These are phyloP conservation scores for Phtheirospermum japonicum DNA, from an alignment of 257 asterid species.

Conservation along the genomic window DNA sequence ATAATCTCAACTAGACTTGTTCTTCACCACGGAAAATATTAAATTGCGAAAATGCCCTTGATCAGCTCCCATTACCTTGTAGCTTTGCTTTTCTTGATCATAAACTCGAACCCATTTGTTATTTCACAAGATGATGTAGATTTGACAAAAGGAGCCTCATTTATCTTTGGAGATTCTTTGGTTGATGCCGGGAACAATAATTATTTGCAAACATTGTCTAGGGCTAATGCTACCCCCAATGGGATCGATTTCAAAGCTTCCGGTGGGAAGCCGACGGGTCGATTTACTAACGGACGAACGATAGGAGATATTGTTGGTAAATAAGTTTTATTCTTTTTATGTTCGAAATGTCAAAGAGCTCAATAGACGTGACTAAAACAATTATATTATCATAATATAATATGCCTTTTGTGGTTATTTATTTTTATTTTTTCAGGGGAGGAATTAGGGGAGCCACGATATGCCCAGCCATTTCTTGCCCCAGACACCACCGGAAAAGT, in stretches of 20 bases:
- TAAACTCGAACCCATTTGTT: conserved; percentile 25
- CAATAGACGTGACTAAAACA: no score
- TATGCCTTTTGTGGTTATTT: no score
- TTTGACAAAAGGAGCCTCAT: conserved; percentile 59
- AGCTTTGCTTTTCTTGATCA: neutral
- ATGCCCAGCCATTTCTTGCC: conserved; percentile 75
- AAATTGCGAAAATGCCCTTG: neutral
- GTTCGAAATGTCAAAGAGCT: neutral
- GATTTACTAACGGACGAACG: conserved; percentile 85
- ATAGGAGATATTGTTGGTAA: conserved; percentile 89
- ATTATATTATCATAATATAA: no score
- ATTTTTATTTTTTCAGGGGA: conserved; percentile 44
- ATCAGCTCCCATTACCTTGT: neutral
- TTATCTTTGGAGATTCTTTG: conserved; percentile 79
- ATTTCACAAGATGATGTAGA: conserved; percentile 38
- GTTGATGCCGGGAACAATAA: conserved; percentile 97
- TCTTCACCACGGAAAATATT: neutral
- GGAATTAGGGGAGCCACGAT: conserved; percentile 65
- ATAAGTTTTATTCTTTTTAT: no score
- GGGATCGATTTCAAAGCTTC: conserved; percentile 84
- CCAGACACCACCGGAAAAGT: conserved; percentile 81
- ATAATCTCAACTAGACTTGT: neutral
- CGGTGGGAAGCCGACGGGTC: conserved; percentile 88
- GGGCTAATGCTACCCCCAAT: conserved; percentile 68
- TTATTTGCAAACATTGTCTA: conserved; percentile 67